Base-by-base conservation (phyloP, 768 basidiomycete genomes). In the Fomitopsis serialis region DNA sequence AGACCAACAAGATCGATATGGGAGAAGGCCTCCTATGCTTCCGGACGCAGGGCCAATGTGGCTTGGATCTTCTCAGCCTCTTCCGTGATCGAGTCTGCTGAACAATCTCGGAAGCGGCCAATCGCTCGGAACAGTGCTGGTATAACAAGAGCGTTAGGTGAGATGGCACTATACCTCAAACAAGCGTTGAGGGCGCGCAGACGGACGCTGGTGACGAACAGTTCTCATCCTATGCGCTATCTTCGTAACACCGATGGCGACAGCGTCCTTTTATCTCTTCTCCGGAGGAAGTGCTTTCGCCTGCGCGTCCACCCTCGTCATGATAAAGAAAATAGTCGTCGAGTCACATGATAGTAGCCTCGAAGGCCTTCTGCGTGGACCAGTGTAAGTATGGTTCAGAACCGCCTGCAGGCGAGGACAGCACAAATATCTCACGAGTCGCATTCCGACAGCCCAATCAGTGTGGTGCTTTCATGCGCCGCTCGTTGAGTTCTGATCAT, bases 391-490 rank as follows among this genome's bases (percentile, higher is more conserved):
- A 21, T 25, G 21, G 11, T 45, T 45, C 40, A n/a, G 17, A 24
- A n/a, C 44, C 13, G 46, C 25, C 25, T 19, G 27, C 46, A 15
- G n/a, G 46, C 29, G 3, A 24, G 29, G 46, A 15, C 24, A 49
- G 27, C 37, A 19, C 27, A 22, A 25, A 17, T 50, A 51, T 51
- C 50, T 51, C 50, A 51, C 50, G 50, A 29, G n/a, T 22, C 48
- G 29, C 2, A 11, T 40, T 36, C 15, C 40, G 22, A 22, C 42
- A 19, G 19, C 37, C 15, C 37, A 36, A 51, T 51, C 50, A 51
- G 43, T 51, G 42, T 51, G 50, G 50, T 43, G 50, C 42, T 23
- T 51, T 27, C 42, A 43, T 51, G 37, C 37, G 27, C 50, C 50
- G 24, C 50, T 34, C n/a, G 21, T 19, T 10, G 37, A 23, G 40